Base-by-base conservation (phyloP, 495 filamentous ascomycete genomes). In the Penicillium salamii region DNA sequence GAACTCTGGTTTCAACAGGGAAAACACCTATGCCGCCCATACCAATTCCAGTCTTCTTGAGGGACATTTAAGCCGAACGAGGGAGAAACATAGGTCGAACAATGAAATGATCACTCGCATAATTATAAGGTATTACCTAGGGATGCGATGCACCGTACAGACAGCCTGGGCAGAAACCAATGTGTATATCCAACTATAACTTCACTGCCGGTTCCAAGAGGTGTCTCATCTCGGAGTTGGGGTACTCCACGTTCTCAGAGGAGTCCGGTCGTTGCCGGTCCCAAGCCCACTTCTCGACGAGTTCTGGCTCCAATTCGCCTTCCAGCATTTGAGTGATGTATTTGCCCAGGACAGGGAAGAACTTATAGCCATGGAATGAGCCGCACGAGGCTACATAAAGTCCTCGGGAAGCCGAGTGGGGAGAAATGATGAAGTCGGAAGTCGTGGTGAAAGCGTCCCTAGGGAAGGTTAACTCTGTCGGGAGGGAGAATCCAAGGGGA, bases 291-390 rank as follows among this genome's bases (percentile, higher is more conserved):
- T 68, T 69, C 49, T 64, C 52, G 26, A 42, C 57, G 37, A 76
- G 46, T 13, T 75, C 73, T 1, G 66, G 59, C 17, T 67, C 67
- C 2, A 82, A 55, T 7, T 69, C 61, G 3, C 71, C 76, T 15
- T 77, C 65, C 7, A 85, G 59, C 79, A 83, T 76, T 36, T 78
- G 59, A 1, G 75, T 68, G 24, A 85, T 75, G 53, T 84, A 82
- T 20, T 78, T 70, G 13, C 82, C 82, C 33, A 85, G 67, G 11
- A 77, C 74, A 0, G 82, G 80, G 46, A 84, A 67, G 65, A 85
- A 84, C 58, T 85, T 85, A 66, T 69, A 85, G 21, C 71, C 75
- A 50, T 77, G 77, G 51, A 71, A 75, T 7, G 71, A 71, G 17
- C 78, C 78, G 24, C 74, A 73, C 0, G 74, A 77, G 1, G 77